Conservation (phyloP, 495 filamentous ascomycete species). For the Halenospora varia region DNA sequence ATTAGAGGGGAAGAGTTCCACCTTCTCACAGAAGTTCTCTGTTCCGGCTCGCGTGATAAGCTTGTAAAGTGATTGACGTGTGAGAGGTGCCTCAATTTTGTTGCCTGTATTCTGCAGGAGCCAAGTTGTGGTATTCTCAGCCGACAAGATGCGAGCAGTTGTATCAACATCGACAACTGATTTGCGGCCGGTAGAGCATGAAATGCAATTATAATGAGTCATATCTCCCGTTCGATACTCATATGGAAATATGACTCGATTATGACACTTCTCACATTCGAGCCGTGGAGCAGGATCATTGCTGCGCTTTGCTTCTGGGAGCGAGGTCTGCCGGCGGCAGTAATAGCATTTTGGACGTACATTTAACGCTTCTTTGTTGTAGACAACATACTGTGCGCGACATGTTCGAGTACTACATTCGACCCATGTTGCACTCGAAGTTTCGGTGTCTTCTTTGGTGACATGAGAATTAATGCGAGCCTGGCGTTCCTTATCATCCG, state of each 20-base stretch:
- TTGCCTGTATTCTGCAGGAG: conserved; percentile 33
- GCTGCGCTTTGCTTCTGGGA: background rate
- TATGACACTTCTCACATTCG: conserved; percentile 36
- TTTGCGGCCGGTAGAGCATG: conserved; percentile 29
- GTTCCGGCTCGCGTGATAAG: conserved; percentile 30
- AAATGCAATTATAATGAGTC: conserved; percentile 31
- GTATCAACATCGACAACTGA: conserved; percentile 31
- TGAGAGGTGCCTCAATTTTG: conserved; percentile 31
- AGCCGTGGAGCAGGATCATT: conserved; percentile 27
- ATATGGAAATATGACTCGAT: conserved; percentile 38
- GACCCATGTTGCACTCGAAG: conserved; percentile 33
- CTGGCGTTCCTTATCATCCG: conserved; percentile 10
- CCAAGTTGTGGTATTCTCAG: conserved; percentile 35
- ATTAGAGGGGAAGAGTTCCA: conserved; percentile 38
- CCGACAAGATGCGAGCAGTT: conserved; percentile 25
- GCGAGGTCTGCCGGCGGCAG: conserved; percentile 29
- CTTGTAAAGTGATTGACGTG: conserved; percentile 34
- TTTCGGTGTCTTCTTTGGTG: conserved; percentile 24
- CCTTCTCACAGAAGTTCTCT: conserved; percentile 28
- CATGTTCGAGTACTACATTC: conserved; percentile 37
- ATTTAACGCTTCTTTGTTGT: conserved; percentile 31
- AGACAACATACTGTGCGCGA: conserved; percentile 44
- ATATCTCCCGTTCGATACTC: conserved; percentile 30
- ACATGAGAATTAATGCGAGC: conserved; percentile 20
- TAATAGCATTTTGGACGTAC: conserved; percentile 43